Conservation (phyloP, 148 eudicot genomes). For the Spergularia marina region DNA sequence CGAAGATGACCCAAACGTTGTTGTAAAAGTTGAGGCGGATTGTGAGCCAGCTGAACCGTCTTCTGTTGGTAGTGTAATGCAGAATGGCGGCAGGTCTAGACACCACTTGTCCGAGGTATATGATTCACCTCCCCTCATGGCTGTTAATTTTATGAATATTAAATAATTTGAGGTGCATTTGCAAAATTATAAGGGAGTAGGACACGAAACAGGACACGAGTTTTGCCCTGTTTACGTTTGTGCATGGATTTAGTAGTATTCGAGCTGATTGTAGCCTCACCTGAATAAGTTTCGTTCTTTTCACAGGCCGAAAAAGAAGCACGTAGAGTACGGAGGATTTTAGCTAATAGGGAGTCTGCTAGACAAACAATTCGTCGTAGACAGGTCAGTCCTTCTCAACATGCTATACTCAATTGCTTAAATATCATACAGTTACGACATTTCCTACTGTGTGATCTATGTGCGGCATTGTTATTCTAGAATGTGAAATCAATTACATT, state of each 20-base stretch:
- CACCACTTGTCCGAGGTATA: constrained; percentile 52
- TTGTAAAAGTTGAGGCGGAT: constrained; percentile 30
- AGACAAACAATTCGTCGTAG: constrained; percentile 81
- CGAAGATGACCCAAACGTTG: background rate
- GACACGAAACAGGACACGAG: too few relatives aligned
- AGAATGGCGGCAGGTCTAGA: constrained; percentile 43
- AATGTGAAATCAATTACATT: background rate
- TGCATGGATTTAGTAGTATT: too few relatives aligned
- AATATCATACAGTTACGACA: background rate
- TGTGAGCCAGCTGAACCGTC: constrained; percentile 26
- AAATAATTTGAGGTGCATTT: too few relatives aligned
- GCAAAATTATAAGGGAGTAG: too few relatives aligned
- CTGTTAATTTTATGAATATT: background rate
- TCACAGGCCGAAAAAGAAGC: constrained; percentile 68
- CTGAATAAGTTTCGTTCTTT: background rate
- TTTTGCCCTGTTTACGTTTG: too few relatives aligned
- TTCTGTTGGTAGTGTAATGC: constrained; percentile 12
- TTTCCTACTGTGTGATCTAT: too few relatives aligned
- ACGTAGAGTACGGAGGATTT: constrained; percentile 56
- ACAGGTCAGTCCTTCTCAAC: constrained; percentile 41
- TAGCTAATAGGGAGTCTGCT: constrained; percentile 90
- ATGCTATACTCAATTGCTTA: too few relatives aligned
- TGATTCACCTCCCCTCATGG: background rate
- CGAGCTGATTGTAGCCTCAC: too few relatives aligned
- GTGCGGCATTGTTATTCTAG: too few relatives aligned